phyloP scores from a whole-genome alignment of 768 basidiomycete genomes.

The Lactarius psammicola region DNA sequence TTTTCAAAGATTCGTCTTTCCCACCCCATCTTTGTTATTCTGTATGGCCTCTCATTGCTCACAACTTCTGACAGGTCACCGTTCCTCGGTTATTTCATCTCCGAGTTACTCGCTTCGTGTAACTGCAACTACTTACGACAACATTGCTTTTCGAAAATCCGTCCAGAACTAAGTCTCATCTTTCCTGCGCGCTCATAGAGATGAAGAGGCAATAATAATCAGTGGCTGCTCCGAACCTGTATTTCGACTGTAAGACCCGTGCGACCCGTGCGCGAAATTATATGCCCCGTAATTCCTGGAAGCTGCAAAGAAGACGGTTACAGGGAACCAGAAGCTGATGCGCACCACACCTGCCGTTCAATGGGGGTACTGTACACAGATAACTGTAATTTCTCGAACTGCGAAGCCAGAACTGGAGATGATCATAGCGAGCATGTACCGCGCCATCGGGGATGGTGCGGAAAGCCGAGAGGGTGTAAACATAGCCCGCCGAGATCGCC shows the following conservation, averaged over 20 bases:
- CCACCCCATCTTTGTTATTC: not conserved
- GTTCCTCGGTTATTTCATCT: not conserved
- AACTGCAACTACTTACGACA: not conserved
- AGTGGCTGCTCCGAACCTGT: not conserved
- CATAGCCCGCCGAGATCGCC: not conserved
- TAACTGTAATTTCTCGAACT: not conserved
- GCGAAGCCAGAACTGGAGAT: not conserved
- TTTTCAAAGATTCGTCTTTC: not conserved
- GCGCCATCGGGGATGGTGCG: not conserved
- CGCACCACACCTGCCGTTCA: not conserved
- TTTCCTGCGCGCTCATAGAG: not conserved
- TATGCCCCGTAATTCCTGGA: not conserved
- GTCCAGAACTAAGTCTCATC: not conserved
- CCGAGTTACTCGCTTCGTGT: not conserved
- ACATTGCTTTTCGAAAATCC: not conserved
- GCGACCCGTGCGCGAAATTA: not conserved
- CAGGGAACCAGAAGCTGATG: not conserved
- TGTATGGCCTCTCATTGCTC: not conserved
- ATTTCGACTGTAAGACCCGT: not conserved
- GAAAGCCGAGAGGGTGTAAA: not conserved
- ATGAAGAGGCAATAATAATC: not conserved
- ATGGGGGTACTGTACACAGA: not conserved
- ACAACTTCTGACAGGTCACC: not conserved
- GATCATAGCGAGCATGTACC: not conserved
- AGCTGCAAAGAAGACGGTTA: not conserved